Evolutionary conservation across 768 basidiomycete genomes (phyloP).

Genomic region (Serendipita sp.): DNA sequence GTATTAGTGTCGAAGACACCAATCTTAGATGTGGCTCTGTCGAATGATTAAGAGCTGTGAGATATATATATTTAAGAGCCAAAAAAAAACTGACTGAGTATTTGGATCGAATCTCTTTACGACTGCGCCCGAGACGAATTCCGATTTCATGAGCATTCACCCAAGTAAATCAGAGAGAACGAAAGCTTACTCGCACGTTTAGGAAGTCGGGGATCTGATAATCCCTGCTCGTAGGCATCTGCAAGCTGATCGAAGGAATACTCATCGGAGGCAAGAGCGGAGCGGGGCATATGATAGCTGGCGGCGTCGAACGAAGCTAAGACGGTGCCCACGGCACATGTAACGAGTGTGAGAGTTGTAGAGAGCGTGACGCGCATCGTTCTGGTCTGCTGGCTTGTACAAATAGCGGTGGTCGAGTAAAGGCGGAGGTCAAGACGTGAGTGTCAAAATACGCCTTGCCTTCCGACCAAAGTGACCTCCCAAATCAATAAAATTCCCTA

Average conservation of each 20-base stretch:
- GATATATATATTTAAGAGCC: not conserved
- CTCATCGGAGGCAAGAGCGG: not conserved
- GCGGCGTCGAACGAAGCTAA: not conserved
- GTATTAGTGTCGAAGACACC: not conserved
- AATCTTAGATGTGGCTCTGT: not conserved
- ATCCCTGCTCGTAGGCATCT: not conserved
- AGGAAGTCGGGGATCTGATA: not conserved
- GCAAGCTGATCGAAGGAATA: not conserved
- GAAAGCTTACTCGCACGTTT: not conserved
- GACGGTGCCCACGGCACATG: not conserved
- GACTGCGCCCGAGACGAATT: not conserved
- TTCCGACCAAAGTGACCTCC: not conserved
- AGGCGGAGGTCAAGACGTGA: not conserved
- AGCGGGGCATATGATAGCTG: not conserved
- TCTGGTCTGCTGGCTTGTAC: not conserved
- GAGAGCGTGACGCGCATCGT: not conserved
- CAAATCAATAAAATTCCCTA: not conserved
- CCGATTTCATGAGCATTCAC: not conserved
- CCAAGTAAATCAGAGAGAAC: not conserved
- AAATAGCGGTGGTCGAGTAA: not conserved
- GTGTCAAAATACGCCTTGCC: not conserved
- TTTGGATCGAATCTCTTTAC: not conserved
- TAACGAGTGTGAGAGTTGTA: constrained; percentile 1
- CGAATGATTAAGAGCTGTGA: not conserved
- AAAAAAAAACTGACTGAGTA: not conserved